Evolutionary conservation across 23 red algal species (phyloP).

Genomic region (Cyanidium caldarium): DNA sequence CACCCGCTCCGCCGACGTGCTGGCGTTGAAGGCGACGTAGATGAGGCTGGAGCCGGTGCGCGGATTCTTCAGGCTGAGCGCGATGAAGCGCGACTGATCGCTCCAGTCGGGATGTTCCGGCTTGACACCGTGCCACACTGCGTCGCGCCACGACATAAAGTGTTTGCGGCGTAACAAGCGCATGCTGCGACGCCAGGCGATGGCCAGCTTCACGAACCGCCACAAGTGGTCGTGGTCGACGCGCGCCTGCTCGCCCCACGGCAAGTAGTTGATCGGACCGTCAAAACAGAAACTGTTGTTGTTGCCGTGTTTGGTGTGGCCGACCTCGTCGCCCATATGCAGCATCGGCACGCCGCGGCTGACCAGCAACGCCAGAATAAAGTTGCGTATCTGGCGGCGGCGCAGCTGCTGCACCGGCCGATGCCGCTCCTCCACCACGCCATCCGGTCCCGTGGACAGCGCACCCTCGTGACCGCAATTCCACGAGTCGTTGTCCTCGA

Average conservation of each 20-base stretch:
- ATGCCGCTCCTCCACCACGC: no score
- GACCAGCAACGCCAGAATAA: conserved; percentile 29
- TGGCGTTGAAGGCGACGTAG: conserved; percentile 5
- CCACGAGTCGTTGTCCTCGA: conserved; percentile 36
- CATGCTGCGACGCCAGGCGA: conserved; percentile 4
- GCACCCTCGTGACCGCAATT: conserved; percentile 48
- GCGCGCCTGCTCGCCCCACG: neutral
- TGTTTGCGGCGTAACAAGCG: neutral
- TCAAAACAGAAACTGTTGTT: conserved; percentile 36
- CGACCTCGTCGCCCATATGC: conserved; percentile 38
- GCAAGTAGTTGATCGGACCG: neutral
- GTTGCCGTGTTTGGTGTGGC: conserved; percentile 41
- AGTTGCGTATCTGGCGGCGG: conserved; percentile 30
- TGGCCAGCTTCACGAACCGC: conserved; percentile 1
- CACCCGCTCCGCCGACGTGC: neutral
- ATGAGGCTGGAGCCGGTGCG: neutral
- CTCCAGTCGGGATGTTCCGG: conserved; percentile 5
- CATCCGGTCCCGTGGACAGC: no score
- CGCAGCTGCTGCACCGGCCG: neutral
- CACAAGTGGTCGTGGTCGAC: neutral
- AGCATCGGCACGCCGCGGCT: conserved; percentile 54
- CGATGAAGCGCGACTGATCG: neutral
- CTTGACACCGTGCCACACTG: no score
- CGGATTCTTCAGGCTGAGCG: conserved; percentile 3
- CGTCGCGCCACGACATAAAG: conserved; percentile 8